Percentiles rank a stretch among this genome's conserved stretches.
These are phyloP conservation scores for sunflower (Helianthus annuus) DNA, from an alignment of 129 eudicot species.

Conservation along the genomic window HanXRQr2.0-SUNRISE NC_035447.2:102670941-102671440, in stretches of 20 bases:
- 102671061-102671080: not conserved
- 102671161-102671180: conserved; percentile 27
- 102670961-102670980: no score
- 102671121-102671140: not conserved
- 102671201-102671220: conserved; percentile 42
- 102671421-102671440: no score
- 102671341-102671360: no score
- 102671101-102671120: conserved; percentile 2
- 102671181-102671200: conserved; percentile 28
- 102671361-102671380: no score
- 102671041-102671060: not conserved
- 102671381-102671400: no score
- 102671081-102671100: not conserved
- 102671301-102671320: conserved; percentile 19
- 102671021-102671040: not conserved
- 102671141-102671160: conserved; percentile 31
- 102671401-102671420: no score
- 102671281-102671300: conserved; percentile 26
- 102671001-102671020: not conserved
- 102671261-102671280: conserved; percentile 16
- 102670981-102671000: no score
- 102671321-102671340: no score
- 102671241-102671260: conserved; percentile 21
- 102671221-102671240: conserved; percentile 29
- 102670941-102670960: no score